Conservation (phyloP, 2,329 filamentous ascomycete species). For the Oidium heveae region DNA sequence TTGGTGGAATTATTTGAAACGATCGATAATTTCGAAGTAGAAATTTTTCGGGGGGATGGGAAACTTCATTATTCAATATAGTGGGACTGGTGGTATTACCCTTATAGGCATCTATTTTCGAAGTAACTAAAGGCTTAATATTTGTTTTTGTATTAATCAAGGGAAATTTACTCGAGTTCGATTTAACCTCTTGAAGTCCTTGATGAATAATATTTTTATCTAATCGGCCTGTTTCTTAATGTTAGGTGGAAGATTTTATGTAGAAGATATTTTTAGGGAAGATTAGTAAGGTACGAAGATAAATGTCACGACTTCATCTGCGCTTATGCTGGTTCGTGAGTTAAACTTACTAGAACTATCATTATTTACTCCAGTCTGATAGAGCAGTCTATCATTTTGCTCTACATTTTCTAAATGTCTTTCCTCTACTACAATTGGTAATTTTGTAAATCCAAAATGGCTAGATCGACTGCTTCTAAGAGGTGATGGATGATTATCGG, state of each 20-base stretch:
- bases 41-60: background rate
- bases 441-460: conserved; percentile 7
- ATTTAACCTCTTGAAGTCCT: too few species aligned
- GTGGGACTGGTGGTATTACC: background rate
- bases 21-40: background rate
- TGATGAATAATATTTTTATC: too few species aligned
- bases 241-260: background rate
- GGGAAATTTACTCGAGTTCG: too few species aligned
- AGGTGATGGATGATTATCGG: conserved; percentile 4
- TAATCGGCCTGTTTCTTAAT: too few species aligned
- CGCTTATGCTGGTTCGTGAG: background rate
- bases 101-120: background rate
- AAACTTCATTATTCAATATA: background rate
- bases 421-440: conserved; percentile 12
- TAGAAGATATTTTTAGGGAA: background rate
- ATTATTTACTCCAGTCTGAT: background rate
- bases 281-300: too few species aligned
- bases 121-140: background rate
- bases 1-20: conserved; percentile 2
- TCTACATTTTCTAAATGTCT: background rate
- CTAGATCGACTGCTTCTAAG: conserved; percentile 5
- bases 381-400: background rate
- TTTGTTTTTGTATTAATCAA: background rate
- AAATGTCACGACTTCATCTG: too few species aligned
- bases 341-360: background rate